Evolutionary conservation across 1,139 yeast genomes (phyloP).

Genomic region (Candida pseudoviswanathii): DNA sequence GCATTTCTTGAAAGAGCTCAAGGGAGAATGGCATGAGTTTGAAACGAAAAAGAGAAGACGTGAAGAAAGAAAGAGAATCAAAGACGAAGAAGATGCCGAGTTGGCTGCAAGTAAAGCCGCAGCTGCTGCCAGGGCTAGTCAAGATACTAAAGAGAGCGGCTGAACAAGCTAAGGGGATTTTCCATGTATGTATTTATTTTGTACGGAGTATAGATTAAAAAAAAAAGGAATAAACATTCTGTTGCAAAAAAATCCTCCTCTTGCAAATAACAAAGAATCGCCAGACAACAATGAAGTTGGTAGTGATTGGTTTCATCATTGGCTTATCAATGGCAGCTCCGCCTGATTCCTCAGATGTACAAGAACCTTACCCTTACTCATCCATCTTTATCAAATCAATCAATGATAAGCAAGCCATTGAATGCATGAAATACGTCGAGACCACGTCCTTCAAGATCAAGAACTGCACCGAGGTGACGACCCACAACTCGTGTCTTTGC

Average conservation of each 20-base stretch:
- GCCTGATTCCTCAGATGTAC: no score
- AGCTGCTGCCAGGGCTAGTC: background rate
- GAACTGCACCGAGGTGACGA: slow-evolving; percentile 1
- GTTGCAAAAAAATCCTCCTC: slow-evolving; percentile 6
- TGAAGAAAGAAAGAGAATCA: slow-evolving; percentile 52
- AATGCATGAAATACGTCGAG: slow-evolving; percentile 12
- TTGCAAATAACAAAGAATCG: background rate
- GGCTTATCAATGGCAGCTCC: slow-evolving; percentile 4
- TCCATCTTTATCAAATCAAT: slow-evolving; percentile 6
- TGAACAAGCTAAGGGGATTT: no score
- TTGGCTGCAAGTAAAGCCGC: slow-evolving; percentile 13
- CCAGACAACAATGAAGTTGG: background rate
- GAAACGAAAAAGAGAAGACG: slow-evolving; percentile 87
- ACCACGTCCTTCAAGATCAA: slow-evolving; percentile 5
- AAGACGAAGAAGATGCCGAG: slow-evolving; percentile 30
- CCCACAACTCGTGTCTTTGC: slow-evolving; percentile 10
- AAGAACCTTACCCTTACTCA: slow-evolving; percentile 8
- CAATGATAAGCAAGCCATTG: slow-evolving; percentile 7
- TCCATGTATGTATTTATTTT: background rate
- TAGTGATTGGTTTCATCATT: background rate
- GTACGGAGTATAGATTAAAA: background rate
- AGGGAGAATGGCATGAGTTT: slow-evolving; percentile 95
- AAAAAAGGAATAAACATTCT: background rate
- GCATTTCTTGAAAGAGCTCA: slow-evolving; percentile 53
- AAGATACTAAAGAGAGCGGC: background rate